Conservation (phyloP, 371 early-diverging fungal species). For the Saksenaea vasiformis region DNA sequence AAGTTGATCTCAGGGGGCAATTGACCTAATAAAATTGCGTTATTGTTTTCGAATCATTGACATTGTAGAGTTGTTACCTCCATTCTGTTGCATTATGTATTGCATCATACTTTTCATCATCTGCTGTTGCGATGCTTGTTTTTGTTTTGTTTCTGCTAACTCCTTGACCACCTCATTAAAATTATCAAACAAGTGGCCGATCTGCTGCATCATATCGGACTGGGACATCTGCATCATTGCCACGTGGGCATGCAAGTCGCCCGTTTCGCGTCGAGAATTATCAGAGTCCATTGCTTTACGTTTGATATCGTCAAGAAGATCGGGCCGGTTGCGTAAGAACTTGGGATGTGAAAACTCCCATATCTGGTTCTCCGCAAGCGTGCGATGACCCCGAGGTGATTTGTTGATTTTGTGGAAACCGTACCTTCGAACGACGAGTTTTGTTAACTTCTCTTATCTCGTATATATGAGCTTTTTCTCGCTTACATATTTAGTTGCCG, state of each 20-base stretch:
- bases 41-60: constrained; percentile 5
- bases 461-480: neutral
- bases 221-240: constrained; percentile 76
- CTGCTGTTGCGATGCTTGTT: constrained; percentile 61
- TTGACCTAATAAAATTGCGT: constrained; percentile 11
- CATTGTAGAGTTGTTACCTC: constrained; percentile 22
- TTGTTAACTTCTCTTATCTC: neutral
- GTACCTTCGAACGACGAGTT: constrained; percentile 45
- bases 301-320: constrained; percentile 83
- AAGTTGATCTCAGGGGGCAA: constrained; percentile 49
- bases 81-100: constrained; percentile 49
- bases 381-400: constrained; percentile 82
- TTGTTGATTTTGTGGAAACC: constrained; percentile 90
- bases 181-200: constrained; percentile 66
- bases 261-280: constrained; percentile 67
- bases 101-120: constrained; percentile 59
- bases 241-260: constrained; percentile 72
- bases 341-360: constrained; percentile 93
- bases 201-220: constrained; percentile 72
- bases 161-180: constrained; percentile 66
- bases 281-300: constrained; percentile 83
- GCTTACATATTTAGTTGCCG: constrained; percentile 84
- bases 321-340: constrained; percentile 78
- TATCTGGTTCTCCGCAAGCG: constrained; percentile 80
- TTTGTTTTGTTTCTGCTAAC: constrained; percentile 59